Conservation (phyloP, 1,284 basidiomycete species). For the Puccinia hordei region DNA sequence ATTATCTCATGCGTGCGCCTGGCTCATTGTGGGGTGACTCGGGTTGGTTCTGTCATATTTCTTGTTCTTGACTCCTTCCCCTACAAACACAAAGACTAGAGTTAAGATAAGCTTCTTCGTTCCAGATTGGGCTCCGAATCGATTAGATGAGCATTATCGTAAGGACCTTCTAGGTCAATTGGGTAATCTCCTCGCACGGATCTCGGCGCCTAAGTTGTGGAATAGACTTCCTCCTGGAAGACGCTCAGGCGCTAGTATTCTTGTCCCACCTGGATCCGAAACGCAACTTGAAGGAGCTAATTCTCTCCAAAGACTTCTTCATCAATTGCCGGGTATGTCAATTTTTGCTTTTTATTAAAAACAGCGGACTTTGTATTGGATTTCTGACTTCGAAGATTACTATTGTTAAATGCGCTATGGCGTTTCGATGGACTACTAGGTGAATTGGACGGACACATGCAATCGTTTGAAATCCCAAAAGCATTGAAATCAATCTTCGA, state of each 20-base stretch:
- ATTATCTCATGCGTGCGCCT: slow-evolving; percentile 58
- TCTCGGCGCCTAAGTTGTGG: slow-evolving; percentile 51
- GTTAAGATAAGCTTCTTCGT: neutral
- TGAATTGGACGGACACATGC: slow-evolving; percentile 31
- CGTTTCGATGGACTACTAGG: neutral
- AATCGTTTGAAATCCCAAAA: slow-evolving; percentile 44
- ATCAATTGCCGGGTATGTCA: slow-evolving; percentile 27
- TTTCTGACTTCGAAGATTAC: neutral
- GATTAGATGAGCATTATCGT: slow-evolving; percentile 51
- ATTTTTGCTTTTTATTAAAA: neutral
- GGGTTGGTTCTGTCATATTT: slow-evolving; percentile 53
- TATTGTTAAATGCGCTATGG: neutral
- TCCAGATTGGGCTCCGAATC: slow-evolving; percentile 45
- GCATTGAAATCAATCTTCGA: slow-evolving; percentile 43
- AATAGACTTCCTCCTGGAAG: slow-evolving; percentile 31
- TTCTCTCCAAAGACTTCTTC: neutral
- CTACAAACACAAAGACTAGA: neutral
- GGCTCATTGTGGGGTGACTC: slow-evolving; percentile 57
- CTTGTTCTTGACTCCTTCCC: slow-evolving; percentile 24
- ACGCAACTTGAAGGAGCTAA: slow-evolving; percentile 8
- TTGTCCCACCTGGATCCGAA: slow-evolving; percentile 22
- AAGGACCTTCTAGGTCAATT: slow-evolving; percentile 59
- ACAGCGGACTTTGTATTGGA: neutral
- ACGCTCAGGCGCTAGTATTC: slow-evolving; percentile 33
- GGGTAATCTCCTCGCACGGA: slow-evolving; percentile 57